Conservation (phyloP, 1,284 basidiomycete genomes). For the Thecaphora thlaspeos region DNA sequence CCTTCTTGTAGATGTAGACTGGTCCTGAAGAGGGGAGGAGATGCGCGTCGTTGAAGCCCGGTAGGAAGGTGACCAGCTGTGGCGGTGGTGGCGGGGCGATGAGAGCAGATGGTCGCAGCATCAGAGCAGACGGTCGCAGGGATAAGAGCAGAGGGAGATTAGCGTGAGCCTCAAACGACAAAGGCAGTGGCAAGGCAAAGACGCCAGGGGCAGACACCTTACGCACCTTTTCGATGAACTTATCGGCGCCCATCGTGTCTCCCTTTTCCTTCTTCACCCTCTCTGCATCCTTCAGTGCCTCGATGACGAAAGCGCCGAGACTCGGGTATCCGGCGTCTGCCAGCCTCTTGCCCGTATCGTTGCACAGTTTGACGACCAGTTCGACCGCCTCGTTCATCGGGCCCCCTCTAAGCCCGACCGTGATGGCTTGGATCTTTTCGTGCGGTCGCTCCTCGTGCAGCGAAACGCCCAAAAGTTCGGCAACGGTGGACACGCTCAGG, state of each 20-base stretch:
- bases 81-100: no score
- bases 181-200: no score
- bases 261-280: conserved; percentile 42
- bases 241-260: conserved; percentile 6
- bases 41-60: conserved; percentile 45
- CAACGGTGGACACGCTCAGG: conserved; percentile 25
- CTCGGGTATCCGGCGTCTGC: conserved; percentile 66
- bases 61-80: conserved; percentile 7
- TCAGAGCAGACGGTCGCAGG: no score
- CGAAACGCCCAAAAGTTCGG: conserved; percentile 37
- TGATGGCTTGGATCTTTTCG: conserved; percentile 69
- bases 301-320: conserved; percentile 72
- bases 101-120: no score
- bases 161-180: no score
- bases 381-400: conserved; percentile 71
- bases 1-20: conserved; percentile 84
- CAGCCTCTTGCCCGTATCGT: conserved; percentile 72
- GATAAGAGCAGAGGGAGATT: no score
- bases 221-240: conserved; percentile 7
- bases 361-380: conserved; percentile 67
- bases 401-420: conserved; percentile 71
- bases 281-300: conserved; percentile 67
- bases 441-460: conserved; percentile 68
- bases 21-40: conserved; percentile 6
- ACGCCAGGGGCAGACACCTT: no score